These are phyloP conservation scores for Apiospora malaysiana DNA, from an alignment of 2,329 filamentous ascomycete species.

Conservation along the genomic window DNA sequence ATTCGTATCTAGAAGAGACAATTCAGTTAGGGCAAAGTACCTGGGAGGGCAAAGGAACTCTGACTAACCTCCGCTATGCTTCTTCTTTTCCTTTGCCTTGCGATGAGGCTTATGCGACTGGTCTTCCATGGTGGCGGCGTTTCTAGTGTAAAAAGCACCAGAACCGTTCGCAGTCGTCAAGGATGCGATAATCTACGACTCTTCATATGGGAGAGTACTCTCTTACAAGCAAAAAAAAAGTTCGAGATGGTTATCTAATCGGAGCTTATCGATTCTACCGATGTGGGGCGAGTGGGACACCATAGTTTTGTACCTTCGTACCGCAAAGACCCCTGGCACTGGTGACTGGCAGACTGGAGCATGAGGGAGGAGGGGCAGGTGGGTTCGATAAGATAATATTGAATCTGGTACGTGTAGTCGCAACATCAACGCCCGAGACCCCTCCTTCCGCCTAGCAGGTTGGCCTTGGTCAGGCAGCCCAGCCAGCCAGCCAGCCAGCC, in stretches of 20 bases:
- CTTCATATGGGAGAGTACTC: neutral
- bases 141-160: slow-evolving; percentile 14
- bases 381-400: neutral
- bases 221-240: slow-evolving; percentile 19
- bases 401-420: neutral
- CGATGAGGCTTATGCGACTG: slow-evolving; percentile 87
- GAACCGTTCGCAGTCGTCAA: neutral
- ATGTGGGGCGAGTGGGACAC: neutral
- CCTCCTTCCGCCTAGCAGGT: neutral
- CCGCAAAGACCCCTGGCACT: neutral
- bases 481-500: no score
- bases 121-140: slow-evolving; percentile 59
- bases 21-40: neutral
- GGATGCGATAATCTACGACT: slow-evolving; percentile 9
- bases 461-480: neutral
- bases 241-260: slow-evolving; percentile 16
- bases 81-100: slow-evolving; percentile 88
- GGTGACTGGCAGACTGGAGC: no score
- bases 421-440: neutral
- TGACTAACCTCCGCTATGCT: slow-evolving; percentile 62
- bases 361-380: neutral
- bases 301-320: neutral
- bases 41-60: slow-evolving; percentile 20
- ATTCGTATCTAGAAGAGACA: slow-evolving; percentile 66
- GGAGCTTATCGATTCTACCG: neutral